These are phyloP conservation scores for Trichoderma sp. DNA, from an alignment of 2,329 filamentous ascomycete genomes.

Conservation along the genomic window DNA sequence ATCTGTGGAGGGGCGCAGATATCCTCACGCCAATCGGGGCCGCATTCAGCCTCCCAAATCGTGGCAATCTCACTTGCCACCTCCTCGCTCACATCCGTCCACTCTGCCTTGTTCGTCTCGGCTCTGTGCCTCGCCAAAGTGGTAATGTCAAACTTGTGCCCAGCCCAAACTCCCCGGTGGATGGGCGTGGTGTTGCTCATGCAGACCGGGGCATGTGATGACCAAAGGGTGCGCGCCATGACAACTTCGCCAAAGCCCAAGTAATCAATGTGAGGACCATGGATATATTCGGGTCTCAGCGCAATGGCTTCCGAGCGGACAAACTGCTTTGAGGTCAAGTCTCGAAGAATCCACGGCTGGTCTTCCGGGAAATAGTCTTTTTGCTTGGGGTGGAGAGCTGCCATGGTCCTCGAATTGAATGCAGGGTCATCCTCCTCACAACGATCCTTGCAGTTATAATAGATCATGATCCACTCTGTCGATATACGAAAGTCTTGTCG, in stretches of 20 bases:
- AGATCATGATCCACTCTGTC: too few relatives aligned
- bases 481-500: too few relatives aligned
- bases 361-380: background rate
- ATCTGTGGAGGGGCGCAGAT: too few relatives aligned
- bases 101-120: background rate
- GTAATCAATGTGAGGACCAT: slow-evolving; percentile 8
- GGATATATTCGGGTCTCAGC: slow-evolving; percentile 12
- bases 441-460: too few relatives aligned
- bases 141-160: slow-evolving; percentile 20
- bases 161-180: slow-evolving; percentile 18
- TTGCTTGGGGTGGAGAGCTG: too few relatives aligned
- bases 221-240: slow-evolving; percentile 20
- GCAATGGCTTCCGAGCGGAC: slow-evolving; percentile 20
- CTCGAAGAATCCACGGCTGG: slow-evolving; percentile 19
- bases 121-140: background rate
- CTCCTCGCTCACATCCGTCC: slow-evolving; percentile 16
- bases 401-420: background rate
- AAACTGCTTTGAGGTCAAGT: slow-evolving; percentile 14
- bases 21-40: background rate
- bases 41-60: background rate
- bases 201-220: background rate
- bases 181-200: background rate
- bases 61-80: slow-evolving; percentile 9
- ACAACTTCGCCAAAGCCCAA: slow-evolving; percentile 19
- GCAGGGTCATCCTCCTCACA: too few relatives aligned